Evolutionary conservation across 2,329 filamentous ascomycete genomes (phyloP).

Genomic region (Dactylellina parvicollis): DNA sequence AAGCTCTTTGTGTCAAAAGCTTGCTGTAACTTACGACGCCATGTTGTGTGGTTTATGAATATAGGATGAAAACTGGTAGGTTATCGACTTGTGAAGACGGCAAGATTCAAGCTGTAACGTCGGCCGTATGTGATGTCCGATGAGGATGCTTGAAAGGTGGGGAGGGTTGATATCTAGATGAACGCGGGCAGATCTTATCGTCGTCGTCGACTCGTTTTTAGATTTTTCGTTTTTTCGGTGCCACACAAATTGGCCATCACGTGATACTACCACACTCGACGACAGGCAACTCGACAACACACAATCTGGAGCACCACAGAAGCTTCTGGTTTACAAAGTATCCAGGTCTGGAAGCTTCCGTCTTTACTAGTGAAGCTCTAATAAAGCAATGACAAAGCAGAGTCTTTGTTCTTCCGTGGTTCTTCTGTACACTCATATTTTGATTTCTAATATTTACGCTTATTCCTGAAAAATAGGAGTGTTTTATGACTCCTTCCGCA

Average conservation of each 20-base stretch:
- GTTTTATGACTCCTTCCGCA: too few relatives aligned
- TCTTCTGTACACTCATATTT: too few relatives aligned
- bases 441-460: too few relatives aligned
- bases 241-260: slow-evolving; percentile 45
- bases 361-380: too few relatives aligned
- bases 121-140: background rate
- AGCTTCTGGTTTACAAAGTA: too few relatives aligned
- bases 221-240: slow-evolving; percentile 29
- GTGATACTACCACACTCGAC: background rate
- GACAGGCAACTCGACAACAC: slow-evolving; percentile 25
- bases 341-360: too few relatives aligned
- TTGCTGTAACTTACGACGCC: slow-evolving; percentile 33
- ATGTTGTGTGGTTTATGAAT: slow-evolving; percentile 11
- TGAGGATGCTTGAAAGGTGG: background rate
- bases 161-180: slow-evolving; percentile 1
- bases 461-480: too few relatives aligned
- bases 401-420: too few relatives aligned
- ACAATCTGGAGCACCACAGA: too few relatives aligned
- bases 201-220: slow-evolving; percentile 40
- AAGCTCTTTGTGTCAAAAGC: slow-evolving; percentile 6
- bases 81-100: background rate
- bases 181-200: background rate
- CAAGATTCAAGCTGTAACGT: background rate
- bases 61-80: too few relatives aligned
- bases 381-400: too few relatives aligned